A percentile compares a stretch with the other conserved stretches of the same genome.
Conservation (phyloP, 768 basidiomycete genomes). For the Lactarius vividus region DNA sequence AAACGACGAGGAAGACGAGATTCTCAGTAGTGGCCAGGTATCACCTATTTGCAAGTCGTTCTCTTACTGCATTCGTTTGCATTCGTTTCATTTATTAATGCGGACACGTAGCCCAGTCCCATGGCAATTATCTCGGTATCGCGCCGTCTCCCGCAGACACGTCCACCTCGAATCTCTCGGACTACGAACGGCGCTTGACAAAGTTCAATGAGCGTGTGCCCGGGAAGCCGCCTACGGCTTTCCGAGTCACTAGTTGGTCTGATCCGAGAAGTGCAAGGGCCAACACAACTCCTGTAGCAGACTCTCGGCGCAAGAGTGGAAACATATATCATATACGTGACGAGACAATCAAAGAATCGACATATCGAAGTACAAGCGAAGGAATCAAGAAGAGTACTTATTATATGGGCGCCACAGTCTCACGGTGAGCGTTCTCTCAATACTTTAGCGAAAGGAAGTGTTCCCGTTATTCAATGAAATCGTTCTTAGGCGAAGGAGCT, state of each 20-base stretch:
- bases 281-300: conserved; percentile 14
- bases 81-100: background rate
- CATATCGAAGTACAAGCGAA: background rate
- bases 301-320: conserved; percentile 1
- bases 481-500: conserved; percentile 54
- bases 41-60: conserved; percentile 60
- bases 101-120: conserved; percentile 9
- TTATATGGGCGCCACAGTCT: background rate
- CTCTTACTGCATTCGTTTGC: background rate
- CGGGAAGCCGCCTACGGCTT: conserved; percentile 37
- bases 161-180: conserved; percentile 32
- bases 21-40: conserved; percentile 75
- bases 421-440: conserved; percentile 4
- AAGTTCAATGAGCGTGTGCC: conserved; percentile 45
- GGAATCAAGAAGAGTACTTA: conserved; percentile 12
- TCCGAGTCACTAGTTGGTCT: conserved; percentile 53
- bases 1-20: conserved; percentile 55
- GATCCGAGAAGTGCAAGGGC: conserved; percentile 48
- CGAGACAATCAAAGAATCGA: conserved; percentile 6
- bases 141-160: conserved; percentile 18
- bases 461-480: conserved; percentile 7
- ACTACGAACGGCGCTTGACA: conserved; percentile 36
- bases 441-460: background rate
- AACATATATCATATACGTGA: conserved; percentile 13
- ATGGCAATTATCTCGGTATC: conserved; percentile 14